phyloP scores from a whole-genome alignment of 257 asterid species.

The Plantago elongata region DNA sequence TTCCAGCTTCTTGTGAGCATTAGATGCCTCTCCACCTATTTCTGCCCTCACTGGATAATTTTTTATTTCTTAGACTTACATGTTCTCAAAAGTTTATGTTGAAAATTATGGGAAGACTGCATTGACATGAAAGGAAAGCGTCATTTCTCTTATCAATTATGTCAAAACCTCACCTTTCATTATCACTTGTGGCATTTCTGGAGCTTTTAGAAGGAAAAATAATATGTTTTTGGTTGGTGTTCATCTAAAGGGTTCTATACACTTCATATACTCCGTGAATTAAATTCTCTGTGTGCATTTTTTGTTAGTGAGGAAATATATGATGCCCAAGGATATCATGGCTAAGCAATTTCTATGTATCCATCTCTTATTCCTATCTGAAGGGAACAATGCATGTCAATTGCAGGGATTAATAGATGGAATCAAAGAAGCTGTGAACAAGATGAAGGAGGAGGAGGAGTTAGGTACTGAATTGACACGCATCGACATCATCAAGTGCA shows the following conservation, averaged over 20 bases:
- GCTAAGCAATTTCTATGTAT: slow-evolving; percentile 8
- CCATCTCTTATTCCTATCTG: slow-evolving; percentile 7
- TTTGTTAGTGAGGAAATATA: slow-evolving; percentile 10
- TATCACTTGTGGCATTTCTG: too few species aligned
- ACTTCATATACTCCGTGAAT: background rate
- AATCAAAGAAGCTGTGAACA: slow-evolving; percentile 45
- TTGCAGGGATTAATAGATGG: slow-evolving; percentile 73
- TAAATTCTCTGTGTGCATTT: slow-evolving; percentile 1
- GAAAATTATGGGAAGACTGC: too few species aligned
- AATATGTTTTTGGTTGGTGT: background rate
- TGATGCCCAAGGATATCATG: slow-evolving; percentile 10
- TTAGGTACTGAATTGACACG: slow-evolving; percentile 80
- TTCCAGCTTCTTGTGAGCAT: slow-evolving; percentile 80
- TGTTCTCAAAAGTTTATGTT: too few species aligned
- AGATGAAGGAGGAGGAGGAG: slow-evolving; percentile 75
- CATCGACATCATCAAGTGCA: slow-evolving; percentile 83
- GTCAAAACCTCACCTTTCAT: too few species aligned
- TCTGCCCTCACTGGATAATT: slow-evolving; percentile 5
- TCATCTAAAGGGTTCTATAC: background rate
- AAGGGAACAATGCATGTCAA: slow-evolving; percentile 13
- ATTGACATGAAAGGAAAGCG: too few species aligned
- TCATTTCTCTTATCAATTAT: too few species aligned
- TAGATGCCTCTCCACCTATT: slow-evolving; percentile 13
- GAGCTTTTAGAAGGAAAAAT: too few species aligned
- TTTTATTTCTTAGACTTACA: background rate